Evolutionary conservation across 768 basidiomycete species (phyloP).

Genomic region (Strobilomyces echinocephalus): DNA sequence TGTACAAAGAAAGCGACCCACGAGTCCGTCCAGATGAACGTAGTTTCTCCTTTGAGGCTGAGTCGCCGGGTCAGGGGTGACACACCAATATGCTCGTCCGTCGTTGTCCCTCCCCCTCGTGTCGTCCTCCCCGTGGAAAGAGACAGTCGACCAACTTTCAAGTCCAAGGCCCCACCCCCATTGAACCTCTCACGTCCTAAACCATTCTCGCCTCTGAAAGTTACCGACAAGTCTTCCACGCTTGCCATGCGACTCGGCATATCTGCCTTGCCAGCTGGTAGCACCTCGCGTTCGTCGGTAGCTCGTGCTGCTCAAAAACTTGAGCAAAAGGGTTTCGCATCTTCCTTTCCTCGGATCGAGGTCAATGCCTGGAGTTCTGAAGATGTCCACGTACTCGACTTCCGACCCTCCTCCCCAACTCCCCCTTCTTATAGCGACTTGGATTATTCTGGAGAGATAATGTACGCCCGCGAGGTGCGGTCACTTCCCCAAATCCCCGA

Average conservation of each 20-base stretch:
- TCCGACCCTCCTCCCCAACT: background rate
- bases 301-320: background rate
- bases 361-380: background rate
- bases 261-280: background rate
- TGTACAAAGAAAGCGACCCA: slow-evolving; percentile 6
- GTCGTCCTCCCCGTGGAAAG: background rate
- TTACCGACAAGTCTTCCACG: slow-evolving; percentile 8
- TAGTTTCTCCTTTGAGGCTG: background rate
- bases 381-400: background rate
- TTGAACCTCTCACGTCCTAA: slow-evolving; percentile 1
- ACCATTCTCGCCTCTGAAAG: background rate
- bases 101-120: slow-evolving; percentile 2
- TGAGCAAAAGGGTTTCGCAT: slow-evolving; percentile 5
- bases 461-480: slow-evolving; percentile 1
- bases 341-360: slow-evolving; percentile 4
- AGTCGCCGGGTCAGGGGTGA: slow-evolving; percentile 10
- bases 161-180: slow-evolving; percentile 9
- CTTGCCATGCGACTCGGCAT: slow-evolving; percentile 10
- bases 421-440: slow-evolving; percentile 1
- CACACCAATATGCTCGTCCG: background rate
- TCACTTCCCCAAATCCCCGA: slow-evolving; percentile 9
- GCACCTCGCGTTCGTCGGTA: background rate
- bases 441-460: slow-evolving; percentile 2
- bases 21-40: slow-evolving; percentile 3
- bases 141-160: background rate